Evolutionary conservation across 176 grass and related monocot genomes (phyloP).

Genomic region (Areca catechu): DNA sequence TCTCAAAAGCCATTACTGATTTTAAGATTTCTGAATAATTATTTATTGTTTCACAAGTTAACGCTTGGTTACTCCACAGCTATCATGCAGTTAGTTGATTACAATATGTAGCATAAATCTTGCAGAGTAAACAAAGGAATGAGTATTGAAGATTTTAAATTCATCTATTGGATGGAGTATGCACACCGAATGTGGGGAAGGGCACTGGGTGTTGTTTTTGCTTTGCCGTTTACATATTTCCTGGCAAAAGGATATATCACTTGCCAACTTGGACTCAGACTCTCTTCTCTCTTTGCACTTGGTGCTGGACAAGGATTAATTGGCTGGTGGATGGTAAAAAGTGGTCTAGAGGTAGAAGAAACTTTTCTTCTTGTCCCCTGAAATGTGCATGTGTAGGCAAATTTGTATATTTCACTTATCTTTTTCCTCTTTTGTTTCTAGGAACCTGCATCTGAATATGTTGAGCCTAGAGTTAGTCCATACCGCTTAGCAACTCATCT

Average conservation of each 20-base stretch:
- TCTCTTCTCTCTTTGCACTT: conserved; percentile 75
- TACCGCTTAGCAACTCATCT: conserved; percentile 92
- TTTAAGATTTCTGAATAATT: too few relatives aligned
- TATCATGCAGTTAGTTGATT: too few relatives aligned
- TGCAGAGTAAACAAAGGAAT: conserved; percentile 86
- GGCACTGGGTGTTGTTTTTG: conserved; percentile 72
- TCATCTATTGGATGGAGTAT: conserved; percentile 99
- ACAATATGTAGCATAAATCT: not conserved
- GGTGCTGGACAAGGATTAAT: conserved; percentile 77
- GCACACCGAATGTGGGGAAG: conserved; percentile 98
- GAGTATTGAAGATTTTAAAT: conserved; percentile 90
- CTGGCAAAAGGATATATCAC: conserved; percentile 87
- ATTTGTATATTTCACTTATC: conserved; percentile 11
- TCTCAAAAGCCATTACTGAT: too few relatives aligned
- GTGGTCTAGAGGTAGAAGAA: conserved; percentile 79
- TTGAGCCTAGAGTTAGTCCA: conserved; percentile 88
- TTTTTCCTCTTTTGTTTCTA: conserved; percentile 11
- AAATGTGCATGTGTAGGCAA: not conserved
- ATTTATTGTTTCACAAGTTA: too few relatives aligned
- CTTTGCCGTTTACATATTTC: conserved; percentile 75
- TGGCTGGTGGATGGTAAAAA: conserved; percentile 99
- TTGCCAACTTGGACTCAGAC: conserved; percentile 64
- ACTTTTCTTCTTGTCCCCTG: not conserved
- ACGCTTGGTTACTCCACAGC: too few relatives aligned
- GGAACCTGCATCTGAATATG: conserved; percentile 82